Conservation (phyloP, 192 early-diverging fungal genomes). For the Podila epigama region DNA sequence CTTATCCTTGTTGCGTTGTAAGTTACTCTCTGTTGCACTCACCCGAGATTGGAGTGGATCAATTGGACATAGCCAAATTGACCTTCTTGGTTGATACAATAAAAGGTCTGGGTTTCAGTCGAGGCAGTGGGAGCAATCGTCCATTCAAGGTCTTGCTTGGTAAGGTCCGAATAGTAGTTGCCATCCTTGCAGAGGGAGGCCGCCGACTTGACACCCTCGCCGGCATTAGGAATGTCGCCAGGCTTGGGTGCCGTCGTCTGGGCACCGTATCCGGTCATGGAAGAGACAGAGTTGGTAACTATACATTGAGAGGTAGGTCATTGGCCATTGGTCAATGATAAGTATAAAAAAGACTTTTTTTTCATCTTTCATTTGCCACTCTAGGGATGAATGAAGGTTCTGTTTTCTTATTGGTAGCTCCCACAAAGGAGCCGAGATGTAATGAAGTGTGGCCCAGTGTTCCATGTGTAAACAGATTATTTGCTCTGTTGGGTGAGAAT, state of each 20-base stretch:
- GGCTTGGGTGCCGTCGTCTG: conserved; percentile 21
- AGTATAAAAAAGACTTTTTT: not conserved
- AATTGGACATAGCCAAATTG: conserved; percentile 87
- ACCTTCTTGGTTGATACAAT: conserved; percentile 77
- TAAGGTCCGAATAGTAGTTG: conserved; percentile 55
- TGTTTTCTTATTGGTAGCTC: too few relatives aligned
- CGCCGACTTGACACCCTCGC: conserved; percentile 45
- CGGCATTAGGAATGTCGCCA: conserved; percentile 41
- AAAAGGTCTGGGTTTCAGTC: conserved; percentile 91
- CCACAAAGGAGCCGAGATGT: too few relatives aligned
- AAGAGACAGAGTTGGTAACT: conserved; percentile 27
- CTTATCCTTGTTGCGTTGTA: too few relatives aligned
- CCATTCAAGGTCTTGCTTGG: conserved; percentile 75
- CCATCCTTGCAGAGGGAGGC: conserved; percentile 47
- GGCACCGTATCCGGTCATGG: conserved; percentile 23
- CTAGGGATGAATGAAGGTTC: too few relatives aligned
- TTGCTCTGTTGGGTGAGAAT: too few relatives aligned
- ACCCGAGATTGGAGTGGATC: conserved; percentile 88
- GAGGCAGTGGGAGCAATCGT: conserved; percentile 71
- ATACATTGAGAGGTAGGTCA: not conserved
- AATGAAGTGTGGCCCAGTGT: too few relatives aligned
- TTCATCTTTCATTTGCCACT: not conserved
- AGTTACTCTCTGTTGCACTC: conserved; percentile 25
- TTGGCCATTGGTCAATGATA: not conserved
- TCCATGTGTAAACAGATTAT: too few relatives aligned